A percentile compares a stretch with the other conserved stretches of the same genome.
phyloP scores from a whole-genome alignment of 2,329 filamentous ascomycete genomes.

The Phialophora chinensis region DNA sequence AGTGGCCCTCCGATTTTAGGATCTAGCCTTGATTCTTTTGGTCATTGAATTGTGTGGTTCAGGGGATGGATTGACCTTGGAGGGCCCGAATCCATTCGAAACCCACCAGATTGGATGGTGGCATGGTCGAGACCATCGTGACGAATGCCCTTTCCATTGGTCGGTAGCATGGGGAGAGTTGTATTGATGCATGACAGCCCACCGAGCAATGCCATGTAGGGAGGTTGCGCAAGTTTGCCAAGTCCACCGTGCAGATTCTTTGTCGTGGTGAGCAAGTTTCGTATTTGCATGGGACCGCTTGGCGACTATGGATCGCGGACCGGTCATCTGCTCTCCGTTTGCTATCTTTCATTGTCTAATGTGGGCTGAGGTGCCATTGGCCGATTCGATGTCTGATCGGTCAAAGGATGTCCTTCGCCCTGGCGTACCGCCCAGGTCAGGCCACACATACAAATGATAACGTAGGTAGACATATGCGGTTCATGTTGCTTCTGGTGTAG shows the following conservation, averaged over 20 bases:
- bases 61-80: neutral
- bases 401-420: neutral
- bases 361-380: neutral
- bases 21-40: neutral
- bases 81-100: neutral
- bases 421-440: too few relatives aligned
- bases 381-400: neutral
- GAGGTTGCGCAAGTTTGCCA: conserved; percentile 22
- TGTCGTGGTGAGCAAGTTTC: conserved; percentile 31
- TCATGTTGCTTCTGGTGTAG: neutral
- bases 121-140: neutral
- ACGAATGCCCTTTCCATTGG: neutral
- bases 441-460: neutral
- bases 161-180: neutral
- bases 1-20: neutral
- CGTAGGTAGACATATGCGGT: neutral
- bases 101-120: neutral
- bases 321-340: neutral
- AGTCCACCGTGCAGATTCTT: conserved; percentile 33
- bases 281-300: neutral
- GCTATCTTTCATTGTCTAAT: neutral
- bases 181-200: neutral
- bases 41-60: neutral
- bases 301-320: neutral
- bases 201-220: neutral